These are phyloP conservation scores for Phytophthora tubulina DNA, from an alignment of 352 stramenopile genomes.

Conservation along the genomic window DNA sequence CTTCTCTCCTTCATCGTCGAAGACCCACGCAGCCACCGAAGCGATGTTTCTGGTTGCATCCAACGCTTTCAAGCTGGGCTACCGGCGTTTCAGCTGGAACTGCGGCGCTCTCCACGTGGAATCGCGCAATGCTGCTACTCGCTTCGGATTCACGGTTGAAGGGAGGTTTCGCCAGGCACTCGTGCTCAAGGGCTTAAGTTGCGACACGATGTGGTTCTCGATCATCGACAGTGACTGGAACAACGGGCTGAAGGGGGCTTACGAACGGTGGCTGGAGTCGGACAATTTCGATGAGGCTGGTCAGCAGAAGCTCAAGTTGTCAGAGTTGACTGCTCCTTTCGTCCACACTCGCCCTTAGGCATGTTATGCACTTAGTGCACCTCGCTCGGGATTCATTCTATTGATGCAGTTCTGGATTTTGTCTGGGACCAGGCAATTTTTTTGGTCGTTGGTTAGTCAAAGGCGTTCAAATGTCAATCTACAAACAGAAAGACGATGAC, in stretches of 20 bases:
- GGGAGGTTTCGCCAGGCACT: conserved; percentile 27
- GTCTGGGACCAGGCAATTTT: background rate
- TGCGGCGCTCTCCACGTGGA: conserved; percentile 24
- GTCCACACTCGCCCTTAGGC: background rate
- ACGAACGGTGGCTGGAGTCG: conserved; percentile 20
- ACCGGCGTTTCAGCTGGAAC: conserved; percentile 32
- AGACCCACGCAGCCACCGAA: conserved; percentile 26
- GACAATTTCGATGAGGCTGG: conserved; percentile 29
- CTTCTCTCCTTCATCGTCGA: conserved; percentile 14
- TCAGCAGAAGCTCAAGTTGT: conserved; percentile 31
- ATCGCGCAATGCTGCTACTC: conserved; percentile 14
- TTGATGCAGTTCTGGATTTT: conserved; percentile 6
- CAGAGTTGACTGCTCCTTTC: conserved; percentile 28
- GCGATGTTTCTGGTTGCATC: conserved; percentile 21
- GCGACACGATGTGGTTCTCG: conserved; percentile 35
- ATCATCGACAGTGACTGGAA: conserved; percentile 33
- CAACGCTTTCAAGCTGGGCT: conserved; percentile 29
- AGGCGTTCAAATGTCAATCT: background rate
- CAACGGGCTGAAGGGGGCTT: conserved; percentile 10
- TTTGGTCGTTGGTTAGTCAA: conserved; percentile 1
- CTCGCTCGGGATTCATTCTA: conserved; percentile 4
- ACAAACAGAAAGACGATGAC: conserved; percentile 8
- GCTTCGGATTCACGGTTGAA: conserved; percentile 31
- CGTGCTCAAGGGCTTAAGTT: conserved; percentile 21
- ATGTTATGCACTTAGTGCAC: too few relatives aligned